Percentiles rank a stretch among this genome's conserved stretches.
phyloP scores from a whole-genome alignment of 176 grass and related monocot species.

The Phoenix roebelenii region DNA sequence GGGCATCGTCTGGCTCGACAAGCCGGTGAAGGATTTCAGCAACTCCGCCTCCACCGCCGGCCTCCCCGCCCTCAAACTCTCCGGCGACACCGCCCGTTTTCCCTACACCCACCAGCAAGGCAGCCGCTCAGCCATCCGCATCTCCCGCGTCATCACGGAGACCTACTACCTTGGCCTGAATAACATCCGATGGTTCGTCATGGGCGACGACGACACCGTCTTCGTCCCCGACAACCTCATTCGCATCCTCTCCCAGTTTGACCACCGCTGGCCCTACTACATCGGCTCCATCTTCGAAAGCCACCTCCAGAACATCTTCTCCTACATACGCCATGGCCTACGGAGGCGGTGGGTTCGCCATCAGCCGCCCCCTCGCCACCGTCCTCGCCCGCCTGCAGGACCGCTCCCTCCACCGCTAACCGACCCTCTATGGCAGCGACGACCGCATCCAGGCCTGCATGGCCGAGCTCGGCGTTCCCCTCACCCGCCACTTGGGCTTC shows the following conservation, averaged over 20 bases:
- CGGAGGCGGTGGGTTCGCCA: conserved; percentile 39
- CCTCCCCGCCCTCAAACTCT: conserved; percentile 63
- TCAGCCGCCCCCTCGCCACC: conserved; percentile 40
- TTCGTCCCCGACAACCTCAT: conserved; percentile 9
- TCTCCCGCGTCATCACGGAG: conserved; percentile 91
- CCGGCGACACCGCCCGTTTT: conserved; percentile 54
- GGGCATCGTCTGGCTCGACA: conserved; percentile 23
- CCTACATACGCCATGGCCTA: conserved; percentile 93
- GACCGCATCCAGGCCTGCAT: conserved; percentile 23
- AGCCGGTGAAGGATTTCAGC: conserved; percentile 62
- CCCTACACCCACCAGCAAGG: conserved; percentile 79
- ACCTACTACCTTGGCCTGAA: conserved; percentile 67
- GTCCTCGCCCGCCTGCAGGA: conserved; percentile 68
- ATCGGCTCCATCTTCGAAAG: conserved; percentile 49
- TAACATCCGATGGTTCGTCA: conserved; percentile 75
- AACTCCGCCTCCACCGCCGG: conserved; percentile 31
- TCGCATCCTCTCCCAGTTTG: no score
- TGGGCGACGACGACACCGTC: conserved; percentile 95
- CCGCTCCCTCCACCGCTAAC: conserved; percentile 67
- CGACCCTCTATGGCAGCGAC: conserved; percentile 84
- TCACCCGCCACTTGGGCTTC: no score
- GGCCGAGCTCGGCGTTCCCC: no score
- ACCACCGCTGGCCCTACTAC: no score
- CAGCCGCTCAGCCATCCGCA: conserved; percentile 80
- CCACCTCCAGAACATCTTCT: conserved; percentile 85